These are phyloP conservation scores for Casuarina cunninghamiana DNA, from an alignment of 306 rosid genomes.

Conservation along the genomic window DNA sequence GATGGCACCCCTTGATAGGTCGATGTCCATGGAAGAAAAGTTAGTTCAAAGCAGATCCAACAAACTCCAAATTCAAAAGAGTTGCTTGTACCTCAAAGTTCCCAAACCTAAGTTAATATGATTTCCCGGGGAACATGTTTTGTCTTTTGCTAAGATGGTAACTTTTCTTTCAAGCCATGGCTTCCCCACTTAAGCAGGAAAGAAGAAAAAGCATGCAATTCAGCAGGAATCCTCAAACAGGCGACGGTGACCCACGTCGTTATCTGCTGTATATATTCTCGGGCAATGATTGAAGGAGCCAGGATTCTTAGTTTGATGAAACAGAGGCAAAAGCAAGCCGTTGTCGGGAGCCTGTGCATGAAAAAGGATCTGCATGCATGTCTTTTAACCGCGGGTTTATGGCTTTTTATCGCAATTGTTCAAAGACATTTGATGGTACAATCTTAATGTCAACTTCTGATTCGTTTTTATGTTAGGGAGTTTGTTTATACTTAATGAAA, in stretches of 20 bases:
- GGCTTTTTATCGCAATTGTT: no score
- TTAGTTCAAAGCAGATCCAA: slow-evolving; percentile 1
- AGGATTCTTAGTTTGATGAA: not conserved
- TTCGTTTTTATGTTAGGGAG: no score
- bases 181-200: not conserved
- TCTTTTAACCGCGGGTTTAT: no score
- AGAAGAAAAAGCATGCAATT: not conserved
- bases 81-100: slow-evolving; percentile 34
- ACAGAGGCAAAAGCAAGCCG: not conserved
- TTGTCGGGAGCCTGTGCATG: no score
- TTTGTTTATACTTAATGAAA: no score
- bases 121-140: not conserved
- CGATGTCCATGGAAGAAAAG: not conserved
- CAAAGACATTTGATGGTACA: no score
- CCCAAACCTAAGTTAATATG: slow-evolving; percentile 29
- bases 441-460: no score
- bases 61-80: slow-evolving; percentile 9
- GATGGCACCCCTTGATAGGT: not conserved
- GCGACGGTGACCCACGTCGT: not conserved
- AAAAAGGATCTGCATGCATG: no score
- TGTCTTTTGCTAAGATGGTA: slow-evolving; percentile 12
- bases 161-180: slow-evolving; percentile 6
- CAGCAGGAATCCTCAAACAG: not conserved
- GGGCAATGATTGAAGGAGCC: slow-evolving; percentile 22
- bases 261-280: not conserved